These are phyloP conservation scores for Coprinopsis sp. DNA, from an alignment of 768 basidiomycete species.

Conservation along the genomic window DNA sequence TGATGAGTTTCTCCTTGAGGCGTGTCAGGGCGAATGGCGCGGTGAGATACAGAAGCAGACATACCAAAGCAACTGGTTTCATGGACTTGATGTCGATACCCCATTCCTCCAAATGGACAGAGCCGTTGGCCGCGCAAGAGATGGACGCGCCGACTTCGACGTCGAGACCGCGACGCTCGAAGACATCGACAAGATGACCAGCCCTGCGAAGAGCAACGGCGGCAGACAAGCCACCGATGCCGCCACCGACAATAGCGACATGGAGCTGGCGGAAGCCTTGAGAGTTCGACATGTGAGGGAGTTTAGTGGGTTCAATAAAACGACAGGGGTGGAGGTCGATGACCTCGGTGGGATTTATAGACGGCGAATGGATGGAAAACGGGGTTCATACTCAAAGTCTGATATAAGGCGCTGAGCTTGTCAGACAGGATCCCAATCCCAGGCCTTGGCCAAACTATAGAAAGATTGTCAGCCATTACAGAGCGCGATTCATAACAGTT, in stretches of 20 bases:
- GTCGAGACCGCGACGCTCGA: constrained; percentile 25
- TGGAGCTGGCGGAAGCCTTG: constrained; percentile 14
- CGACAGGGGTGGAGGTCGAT: background rate
- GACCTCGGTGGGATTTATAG: background rate
- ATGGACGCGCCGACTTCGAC: constrained; percentile 31
- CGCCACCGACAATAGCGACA: constrained; percentile 18
- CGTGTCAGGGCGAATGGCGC: background rate
- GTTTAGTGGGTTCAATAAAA: background rate
- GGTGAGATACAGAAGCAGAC: background rate
- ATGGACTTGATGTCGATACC: constrained; percentile 25
- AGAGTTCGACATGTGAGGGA: background rate
- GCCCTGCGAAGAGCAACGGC: constrained; percentile 25
- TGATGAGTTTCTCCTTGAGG: constrained; percentile 26
- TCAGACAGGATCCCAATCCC: background rate
- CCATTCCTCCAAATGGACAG: constrained; percentile 30
- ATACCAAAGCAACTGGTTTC: constrained; percentile 20
- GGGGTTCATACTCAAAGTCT: background rate
- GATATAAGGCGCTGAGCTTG: background rate
- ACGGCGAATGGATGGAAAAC: background rate
- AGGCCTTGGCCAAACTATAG: background rate
- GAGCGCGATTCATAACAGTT: background rate
- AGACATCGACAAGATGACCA: constrained; percentile 28
- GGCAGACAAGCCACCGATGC: constrained; percentile 16
- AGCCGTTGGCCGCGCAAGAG: constrained; percentile 30
- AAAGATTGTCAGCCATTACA: constrained; percentile 3